Evolutionary conservation across 1,139 yeast genomes (phyloP), one percentile per base, ranked within the genome.

Genomic region (Taphrina populina): DNA sequence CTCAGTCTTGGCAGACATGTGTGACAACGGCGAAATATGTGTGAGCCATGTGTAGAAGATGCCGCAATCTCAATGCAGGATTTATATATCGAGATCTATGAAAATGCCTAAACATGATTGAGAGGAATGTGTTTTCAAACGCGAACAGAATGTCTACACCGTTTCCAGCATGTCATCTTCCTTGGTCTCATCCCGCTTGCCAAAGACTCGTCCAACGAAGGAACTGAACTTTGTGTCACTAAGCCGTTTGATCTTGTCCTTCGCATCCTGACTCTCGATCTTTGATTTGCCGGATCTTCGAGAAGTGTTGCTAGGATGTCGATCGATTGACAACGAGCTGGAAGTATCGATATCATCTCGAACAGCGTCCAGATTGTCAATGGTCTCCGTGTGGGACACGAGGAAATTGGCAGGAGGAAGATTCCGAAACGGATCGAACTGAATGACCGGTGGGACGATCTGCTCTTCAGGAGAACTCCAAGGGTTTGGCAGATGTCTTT

Each of bases 121-220:
- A n/a, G n/a, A n/a, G n/a, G n/a, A n/a, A n/a, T n/a, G n/a, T n/a
- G n/a, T n/a, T n/a, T n/a, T n/a, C n/a, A n/a, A n/a, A n/a, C n/a
- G n/a, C n/a, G n/a, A n/a, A n/a, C n/a, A n/a, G n/a, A n/a, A n/a
- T n/a, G n/a, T n/a, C n/a, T n/a, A n/a, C n/a, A 27, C 7, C 7
- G 30, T 11, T 7, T 8, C 30, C 11, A 27, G 30, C 7, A 8
- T 11, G 13, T 30, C 47, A 24, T 15, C 33, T 4, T 43, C 37
- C 20, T 43, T 37, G 37, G n/a, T 43, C 23, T 43, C 47, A 4
- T 47, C 53, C 4, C 41, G 32, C 15, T 47, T 47, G 29, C 53
- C 44, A 37, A 47, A 47, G 15, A 47, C 44, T 7, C 53, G 43
- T 6, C 53, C 53, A 10, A 47, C 53, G 43, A 47, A 47, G 7